A percentile compares a stretch with the other conserved stretches of the same genome.
Conservation (phyloP, 1,284 basidiomycete species). For the Malassezia cuniculi region DNA sequence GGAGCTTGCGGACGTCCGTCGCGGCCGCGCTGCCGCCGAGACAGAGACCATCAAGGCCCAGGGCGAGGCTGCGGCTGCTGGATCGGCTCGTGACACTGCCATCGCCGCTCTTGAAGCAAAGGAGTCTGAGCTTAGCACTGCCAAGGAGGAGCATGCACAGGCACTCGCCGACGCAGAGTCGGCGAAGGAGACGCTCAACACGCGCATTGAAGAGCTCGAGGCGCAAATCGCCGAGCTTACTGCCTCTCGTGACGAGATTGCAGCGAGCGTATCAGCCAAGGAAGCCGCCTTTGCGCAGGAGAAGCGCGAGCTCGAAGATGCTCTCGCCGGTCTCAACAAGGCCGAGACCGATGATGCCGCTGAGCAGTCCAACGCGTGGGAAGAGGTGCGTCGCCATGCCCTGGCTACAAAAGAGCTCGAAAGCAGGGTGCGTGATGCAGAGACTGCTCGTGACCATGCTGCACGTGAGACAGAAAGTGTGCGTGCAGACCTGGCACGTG, state of each 20-base stretch:
- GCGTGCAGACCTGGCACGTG: slow-evolving; percentile 22
- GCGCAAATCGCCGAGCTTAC: slow-evolving; percentile 31
- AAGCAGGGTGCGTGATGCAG: slow-evolving; percentile 59
- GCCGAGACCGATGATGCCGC: slow-evolving; percentile 30
- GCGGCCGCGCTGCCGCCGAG: slow-evolving; percentile 36
- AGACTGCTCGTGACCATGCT: slow-evolving; percentile 52
- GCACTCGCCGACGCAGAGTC: too few species aligned
- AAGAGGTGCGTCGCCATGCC: slow-evolving; percentile 50
- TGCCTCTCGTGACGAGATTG: slow-evolving; percentile 58
- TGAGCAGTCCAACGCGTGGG: slow-evolving; percentile 52
- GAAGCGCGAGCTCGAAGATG: slow-evolving; percentile 41
- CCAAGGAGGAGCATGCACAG: too few species aligned
- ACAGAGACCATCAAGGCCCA: slow-evolving; percentile 15
- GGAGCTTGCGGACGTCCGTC: slow-evolving; percentile 55
- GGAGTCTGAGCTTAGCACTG: slow-evolving; percentile 61
- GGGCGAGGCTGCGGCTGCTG: too few species aligned
- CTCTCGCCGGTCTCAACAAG: slow-evolving; percentile 30
- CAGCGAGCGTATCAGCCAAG: too few species aligned
- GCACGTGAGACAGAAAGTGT: slow-evolving; percentile 62
- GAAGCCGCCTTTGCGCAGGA: slow-evolving; percentile 60
- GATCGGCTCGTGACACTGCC: too few species aligned
- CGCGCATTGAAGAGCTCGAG: slow-evolving; percentile 61
- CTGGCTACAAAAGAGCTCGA: slow-evolving; percentile 67
- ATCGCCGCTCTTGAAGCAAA: slow-evolving; percentile 59
- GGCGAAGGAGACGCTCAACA: slow-evolving; percentile 47